These are phyloP conservation scores for Zizania palustris DNA, from an alignment of 202 grass and related monocot genomes.

Conservation along the genomic window DNA sequence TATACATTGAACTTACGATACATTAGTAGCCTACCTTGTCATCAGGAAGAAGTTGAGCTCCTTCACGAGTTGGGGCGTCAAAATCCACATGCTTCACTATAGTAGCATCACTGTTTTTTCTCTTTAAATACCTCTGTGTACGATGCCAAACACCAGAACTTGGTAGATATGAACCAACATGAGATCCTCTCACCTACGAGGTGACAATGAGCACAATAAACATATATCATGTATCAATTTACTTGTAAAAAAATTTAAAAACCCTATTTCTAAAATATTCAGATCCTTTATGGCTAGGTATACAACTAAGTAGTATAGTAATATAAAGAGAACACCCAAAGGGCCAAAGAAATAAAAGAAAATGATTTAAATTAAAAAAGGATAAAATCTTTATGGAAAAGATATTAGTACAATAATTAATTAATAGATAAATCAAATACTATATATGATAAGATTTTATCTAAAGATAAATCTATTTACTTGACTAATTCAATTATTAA, in stretches of 20 bases:
- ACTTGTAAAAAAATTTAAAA: conserved; percentile 12
- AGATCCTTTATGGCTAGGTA: background rate
- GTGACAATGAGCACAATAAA: conserved; percentile 13
- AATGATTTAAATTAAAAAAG: background rate
- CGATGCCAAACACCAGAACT: conserved; percentile 97
- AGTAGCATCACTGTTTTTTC: conserved; percentile 63
- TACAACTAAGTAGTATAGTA: background rate
- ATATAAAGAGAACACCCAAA: background rate
- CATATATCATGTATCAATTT: conserved; percentile 36
- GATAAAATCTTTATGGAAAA: no score
- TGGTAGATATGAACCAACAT: conserved; percentile 98
- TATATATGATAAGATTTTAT: no score
- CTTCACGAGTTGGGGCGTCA: conserved; percentile 95
- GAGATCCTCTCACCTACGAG: conserved; percentile 83
- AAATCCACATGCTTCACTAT: conserved; percentile 94
- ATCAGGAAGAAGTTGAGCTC: conserved; percentile 76
- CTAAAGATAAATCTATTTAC: no score
- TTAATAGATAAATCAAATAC: no score
- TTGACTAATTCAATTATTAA: conserved; percentile 16
- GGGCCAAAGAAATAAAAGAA: background rate
- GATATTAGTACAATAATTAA: no score
- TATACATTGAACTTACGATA: conserved; percentile 11
- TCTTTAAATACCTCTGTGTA: conserved; percentile 86
- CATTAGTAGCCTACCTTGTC: conserved; percentile 70
- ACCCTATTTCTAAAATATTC: conserved; percentile 16